A percentile compares a stretch with the other conserved stretches of the same genome.
Evolutionary conservation across 371 early-diverging fungal genomes (phyloP).

Genomic region (Mucor plumbeus): DNA sequence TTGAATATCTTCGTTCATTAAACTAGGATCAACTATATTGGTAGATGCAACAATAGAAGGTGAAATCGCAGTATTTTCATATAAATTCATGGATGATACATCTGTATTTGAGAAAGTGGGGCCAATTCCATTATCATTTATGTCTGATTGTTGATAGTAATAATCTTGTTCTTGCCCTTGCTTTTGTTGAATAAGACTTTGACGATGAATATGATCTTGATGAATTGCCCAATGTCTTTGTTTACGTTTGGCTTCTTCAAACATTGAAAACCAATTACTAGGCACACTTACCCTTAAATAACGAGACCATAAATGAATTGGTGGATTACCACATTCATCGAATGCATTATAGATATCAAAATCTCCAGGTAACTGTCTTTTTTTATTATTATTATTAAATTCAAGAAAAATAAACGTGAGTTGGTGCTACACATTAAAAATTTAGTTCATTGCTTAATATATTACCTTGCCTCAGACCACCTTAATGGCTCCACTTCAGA

Average conservation of each 20-base stretch:
- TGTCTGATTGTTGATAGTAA: slow-evolving; percentile 13
- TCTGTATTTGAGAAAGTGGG: slow-evolving; percentile 29
- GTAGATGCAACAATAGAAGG: slow-evolving; percentile 22
- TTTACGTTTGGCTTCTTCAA: slow-evolving; percentile 49
- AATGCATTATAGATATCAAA: slow-evolving; percentile 52
- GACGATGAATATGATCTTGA: slow-evolving; percentile 6
- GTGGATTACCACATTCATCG: slow-evolving; percentile 53
- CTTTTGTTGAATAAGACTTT: slow-evolving; percentile 10
- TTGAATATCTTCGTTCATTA: slow-evolving; percentile 5
- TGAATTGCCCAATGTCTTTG: slow-evolving; percentile 40
- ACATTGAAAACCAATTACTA: slow-evolving; percentile 48
- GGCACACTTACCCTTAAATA: slow-evolving; percentile 40
- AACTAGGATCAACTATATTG: slow-evolving; percentile 22
- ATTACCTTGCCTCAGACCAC: slow-evolving; percentile 53
- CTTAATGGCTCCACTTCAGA: slow-evolving; percentile 46
- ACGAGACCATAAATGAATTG: slow-evolving; percentile 48
- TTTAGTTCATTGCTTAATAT: not conserved
- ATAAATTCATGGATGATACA: slow-evolving; percentile 25
- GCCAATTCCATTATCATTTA: not conserved
- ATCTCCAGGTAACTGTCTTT: slow-evolving; percentile 51
- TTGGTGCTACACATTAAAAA: not conserved
- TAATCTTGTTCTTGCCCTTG: not conserved
- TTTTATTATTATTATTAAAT: not conserved
- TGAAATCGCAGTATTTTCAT: not conserved
- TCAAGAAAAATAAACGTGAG: slow-evolving; percentile 3